These are phyloP conservation scores for Alternaria gaisen DNA, from an alignment of 2,329 filamentous ascomycete species.

Conservation along the genomic window DNA sequence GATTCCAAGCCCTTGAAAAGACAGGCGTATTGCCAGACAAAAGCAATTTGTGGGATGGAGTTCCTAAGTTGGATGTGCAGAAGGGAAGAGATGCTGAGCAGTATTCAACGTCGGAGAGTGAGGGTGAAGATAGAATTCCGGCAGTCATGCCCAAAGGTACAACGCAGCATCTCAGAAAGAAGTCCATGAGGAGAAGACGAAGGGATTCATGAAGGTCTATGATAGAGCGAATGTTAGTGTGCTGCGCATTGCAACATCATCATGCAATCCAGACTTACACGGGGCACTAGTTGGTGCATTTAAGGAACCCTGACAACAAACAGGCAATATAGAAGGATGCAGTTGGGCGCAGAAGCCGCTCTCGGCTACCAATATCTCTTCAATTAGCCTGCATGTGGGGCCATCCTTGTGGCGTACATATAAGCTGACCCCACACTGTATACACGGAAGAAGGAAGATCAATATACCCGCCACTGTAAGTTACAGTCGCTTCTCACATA, in stretches of 20 bases:
- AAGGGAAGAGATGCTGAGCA: not conserved
- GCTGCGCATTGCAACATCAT: not conserved
- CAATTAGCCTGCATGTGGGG: conserved; percentile 15
- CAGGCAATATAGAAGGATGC: not conserved
- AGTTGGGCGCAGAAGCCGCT: not conserved
- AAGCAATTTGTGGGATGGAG: not conserved
- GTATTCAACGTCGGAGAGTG: not conserved
- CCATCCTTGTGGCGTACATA: not conserved
- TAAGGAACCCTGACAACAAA: no score
- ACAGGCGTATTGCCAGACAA: not conserved
- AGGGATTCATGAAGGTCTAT: not conserved
- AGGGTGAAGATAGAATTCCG: not conserved
- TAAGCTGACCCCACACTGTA: conserved; percentile 11
- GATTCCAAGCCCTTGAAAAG: not conserved
- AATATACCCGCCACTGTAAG: not conserved
- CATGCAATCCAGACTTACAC: not conserved
- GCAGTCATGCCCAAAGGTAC: not conserved
- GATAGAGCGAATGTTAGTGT: no score
- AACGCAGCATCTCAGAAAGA: not conserved
- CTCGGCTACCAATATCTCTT: not conserved
- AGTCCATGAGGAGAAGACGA: not conserved
- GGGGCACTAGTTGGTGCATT: no score
- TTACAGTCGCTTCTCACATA: not conserved
- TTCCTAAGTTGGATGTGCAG: not conserved
- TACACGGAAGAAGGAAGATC: not conserved